Percentiles rank a stretch among this genome's conserved stretches.
These are phyloP conservation scores for Coelastrella sp. DNA, from an alignment of 139 green algal genomes.

Conservation along the genomic window DNA sequence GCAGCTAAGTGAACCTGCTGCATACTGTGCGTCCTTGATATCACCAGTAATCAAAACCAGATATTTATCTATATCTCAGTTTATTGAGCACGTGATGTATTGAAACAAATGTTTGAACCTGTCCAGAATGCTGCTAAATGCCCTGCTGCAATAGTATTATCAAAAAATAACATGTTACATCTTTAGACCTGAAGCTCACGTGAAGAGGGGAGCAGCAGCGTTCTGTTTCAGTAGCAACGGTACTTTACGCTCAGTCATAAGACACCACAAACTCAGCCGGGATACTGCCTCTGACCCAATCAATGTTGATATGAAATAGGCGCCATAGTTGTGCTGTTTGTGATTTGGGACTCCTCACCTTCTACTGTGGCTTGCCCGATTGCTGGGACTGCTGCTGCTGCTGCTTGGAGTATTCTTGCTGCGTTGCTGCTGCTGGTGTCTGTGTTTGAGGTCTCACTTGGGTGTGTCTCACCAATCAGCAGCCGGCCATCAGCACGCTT, in stretches of 20 bases:
- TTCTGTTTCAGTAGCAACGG: too few relatives aligned
- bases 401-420: not conserved
- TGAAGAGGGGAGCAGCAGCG: not conserved
- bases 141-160: too few relatives aligned
- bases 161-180: too few relatives aligned
- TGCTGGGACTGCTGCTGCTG: constrained; percentile 13
- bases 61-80: too few relatives aligned
- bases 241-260: too few relatives aligned
- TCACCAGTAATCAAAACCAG: too few relatives aligned
- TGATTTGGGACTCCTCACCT: not conserved
- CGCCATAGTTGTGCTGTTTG: not conserved
- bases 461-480: constrained; percentile 7
- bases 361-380: not conserved
- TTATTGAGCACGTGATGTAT: too few relatives aligned
- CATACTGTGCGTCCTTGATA: too few relatives aligned
- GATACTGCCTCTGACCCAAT: not conserved
- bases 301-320: not conserved
- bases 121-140: too few relatives aligned
- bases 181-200: not conserved
- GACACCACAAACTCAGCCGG: too few relatives aligned
- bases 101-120: too few relatives aligned
- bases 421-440: constrained; percentile 33
- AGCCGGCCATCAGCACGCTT: constrained; percentile 5
- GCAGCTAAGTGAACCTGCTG: not conserved
- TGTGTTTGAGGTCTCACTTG: constrained; percentile 14